Conservation (phyloP, 139 green algal species). For the Penium margaritaceum region DNA sequence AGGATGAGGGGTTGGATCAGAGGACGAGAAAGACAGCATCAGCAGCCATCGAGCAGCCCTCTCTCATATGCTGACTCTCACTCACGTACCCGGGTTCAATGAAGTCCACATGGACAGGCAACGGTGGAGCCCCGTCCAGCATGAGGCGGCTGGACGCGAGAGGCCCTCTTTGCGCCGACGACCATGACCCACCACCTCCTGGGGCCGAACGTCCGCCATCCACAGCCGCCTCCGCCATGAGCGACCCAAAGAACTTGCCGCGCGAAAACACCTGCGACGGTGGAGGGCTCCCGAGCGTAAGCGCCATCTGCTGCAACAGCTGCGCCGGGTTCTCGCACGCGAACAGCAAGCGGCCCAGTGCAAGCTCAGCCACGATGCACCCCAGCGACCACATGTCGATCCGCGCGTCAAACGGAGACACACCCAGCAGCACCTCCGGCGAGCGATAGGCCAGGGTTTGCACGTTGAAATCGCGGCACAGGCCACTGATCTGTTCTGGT, state of each 20-base stretch:
- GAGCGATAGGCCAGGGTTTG: slow-evolving; percentile 64
- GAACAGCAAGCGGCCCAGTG: slow-evolving; percentile 67
- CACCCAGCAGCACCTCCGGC: slow-evolving; percentile 61
- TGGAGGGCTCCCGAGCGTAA: not conserved
- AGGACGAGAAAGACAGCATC: not conserved
- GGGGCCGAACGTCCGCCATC: not conserved
- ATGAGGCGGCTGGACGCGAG: not conserved
- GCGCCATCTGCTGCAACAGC: slow-evolving; percentile 12
- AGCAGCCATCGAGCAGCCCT: too few species aligned
- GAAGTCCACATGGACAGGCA: not conserved
- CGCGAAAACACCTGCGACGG: not conserved
- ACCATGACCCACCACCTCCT: too few species aligned
- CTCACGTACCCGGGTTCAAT: not conserved
- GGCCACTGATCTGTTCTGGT: slow-evolving; percentile 55
- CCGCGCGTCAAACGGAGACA: slow-evolving; percentile 56
- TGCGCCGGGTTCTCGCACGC: not conserved
- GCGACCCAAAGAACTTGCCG: not conserved
- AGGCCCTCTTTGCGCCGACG: not conserved
- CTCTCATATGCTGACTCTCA: not conserved
- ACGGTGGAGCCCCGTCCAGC: not conserved
- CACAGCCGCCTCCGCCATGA: not conserved
- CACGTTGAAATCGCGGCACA: slow-evolving; percentile 72
- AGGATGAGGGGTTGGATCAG: too few species aligned
- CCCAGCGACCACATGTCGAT: slow-evolving; percentile 83
- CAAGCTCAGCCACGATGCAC: slow-evolving; percentile 73